Percentiles rank a stretch among this genome's conserved stretches.
phyloP scores from a whole-genome alignment of 345 rosid species.

The Dimocarpus longan region DNA sequence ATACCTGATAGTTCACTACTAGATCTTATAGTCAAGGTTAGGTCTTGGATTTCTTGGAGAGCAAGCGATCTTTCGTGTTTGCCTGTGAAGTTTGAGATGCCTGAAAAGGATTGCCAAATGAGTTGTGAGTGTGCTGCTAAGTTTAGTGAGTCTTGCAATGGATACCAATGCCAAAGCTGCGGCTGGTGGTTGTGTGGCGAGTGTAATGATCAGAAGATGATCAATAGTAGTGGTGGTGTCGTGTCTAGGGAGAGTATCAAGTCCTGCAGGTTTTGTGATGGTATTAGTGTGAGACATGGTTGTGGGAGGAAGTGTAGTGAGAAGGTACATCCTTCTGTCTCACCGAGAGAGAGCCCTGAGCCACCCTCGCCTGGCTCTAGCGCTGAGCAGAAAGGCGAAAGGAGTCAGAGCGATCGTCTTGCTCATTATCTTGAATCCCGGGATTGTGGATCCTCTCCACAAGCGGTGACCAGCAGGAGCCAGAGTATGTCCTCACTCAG shows the following conservation, averaged over 20 bases:
- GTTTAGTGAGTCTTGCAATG: constrained; percentile 31
- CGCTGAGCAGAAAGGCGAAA: constrained; percentile 31
- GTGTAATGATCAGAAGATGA: constrained; percentile 32
- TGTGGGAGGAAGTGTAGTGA: constrained; percentile 54
- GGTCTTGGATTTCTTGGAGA: constrained; percentile 76
- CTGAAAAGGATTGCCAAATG: constrained; percentile 38
- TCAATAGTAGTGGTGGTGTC: constrained; percentile 17
- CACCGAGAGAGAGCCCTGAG: constrained; percentile 68
- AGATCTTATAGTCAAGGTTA: constrained; percentile 72
- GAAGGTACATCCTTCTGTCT: constrained; percentile 72
- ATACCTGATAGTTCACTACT: constrained; percentile 63
- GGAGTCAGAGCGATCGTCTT: constrained; percentile 41
- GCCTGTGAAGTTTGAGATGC: constrained; percentile 48
- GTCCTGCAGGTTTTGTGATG: constrained; percentile 67
- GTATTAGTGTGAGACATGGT: constrained; percentile 38
- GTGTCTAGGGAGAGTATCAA: constrained; percentile 32
- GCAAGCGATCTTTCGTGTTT: constrained; percentile 51
- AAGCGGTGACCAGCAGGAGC: constrained; percentile 36
- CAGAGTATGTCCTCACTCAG: constrained; percentile 46
- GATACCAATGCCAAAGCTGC: constrained; percentile 65
- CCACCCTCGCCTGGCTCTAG: constrained; percentile 52
- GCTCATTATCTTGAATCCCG: constrained; percentile 49
- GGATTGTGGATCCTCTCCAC: constrained; percentile 51
- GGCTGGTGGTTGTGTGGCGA: constrained; percentile 58
- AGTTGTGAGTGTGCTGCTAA: constrained; percentile 54